Conservation (phyloP, 257 asterid genomes). For the Ligustrum vulgare region DNA sequence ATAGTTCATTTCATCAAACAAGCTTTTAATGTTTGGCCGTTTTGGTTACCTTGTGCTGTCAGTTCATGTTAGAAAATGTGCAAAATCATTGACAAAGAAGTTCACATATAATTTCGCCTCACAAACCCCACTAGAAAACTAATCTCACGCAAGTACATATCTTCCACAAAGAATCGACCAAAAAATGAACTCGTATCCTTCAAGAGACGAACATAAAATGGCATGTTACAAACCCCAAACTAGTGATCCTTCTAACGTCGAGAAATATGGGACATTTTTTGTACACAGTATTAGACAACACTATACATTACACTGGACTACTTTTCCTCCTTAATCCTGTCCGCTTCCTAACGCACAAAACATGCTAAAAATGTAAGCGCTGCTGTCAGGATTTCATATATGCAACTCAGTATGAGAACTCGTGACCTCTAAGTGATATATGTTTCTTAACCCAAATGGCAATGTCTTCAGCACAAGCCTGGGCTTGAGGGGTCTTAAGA, state of each 20-base stretch:
- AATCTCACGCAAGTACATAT: neutral
- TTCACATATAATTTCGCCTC: neutral
- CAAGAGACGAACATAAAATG: neutral
- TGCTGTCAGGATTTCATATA: neutral
- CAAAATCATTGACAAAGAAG: neutral
- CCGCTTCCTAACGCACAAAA: neutral
- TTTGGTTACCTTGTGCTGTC: no score
- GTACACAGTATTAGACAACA: neutral
- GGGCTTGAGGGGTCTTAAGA: conserved; percentile 85
- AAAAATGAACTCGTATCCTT: neutral
- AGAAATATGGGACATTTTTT: neutral
- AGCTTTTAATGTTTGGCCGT: no score
- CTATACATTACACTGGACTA: neutral
- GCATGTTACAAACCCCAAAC: neutral
- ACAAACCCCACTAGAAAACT: neutral
- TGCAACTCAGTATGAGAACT: conserved; percentile 70
- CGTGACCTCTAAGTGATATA: conserved; percentile 86
- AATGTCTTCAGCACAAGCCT: conserved; percentile 82
- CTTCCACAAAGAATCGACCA: neutral
- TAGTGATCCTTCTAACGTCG: neutral
- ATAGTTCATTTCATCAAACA: no score
- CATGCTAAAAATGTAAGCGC: neutral
- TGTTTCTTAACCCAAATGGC: conserved; percentile 94
- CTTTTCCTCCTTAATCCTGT: neutral
- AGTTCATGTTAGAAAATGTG: no score